phyloP scores from a whole-genome alignment of 352 stramenopile genomes.

The Pythium brachiatum region DNA sequence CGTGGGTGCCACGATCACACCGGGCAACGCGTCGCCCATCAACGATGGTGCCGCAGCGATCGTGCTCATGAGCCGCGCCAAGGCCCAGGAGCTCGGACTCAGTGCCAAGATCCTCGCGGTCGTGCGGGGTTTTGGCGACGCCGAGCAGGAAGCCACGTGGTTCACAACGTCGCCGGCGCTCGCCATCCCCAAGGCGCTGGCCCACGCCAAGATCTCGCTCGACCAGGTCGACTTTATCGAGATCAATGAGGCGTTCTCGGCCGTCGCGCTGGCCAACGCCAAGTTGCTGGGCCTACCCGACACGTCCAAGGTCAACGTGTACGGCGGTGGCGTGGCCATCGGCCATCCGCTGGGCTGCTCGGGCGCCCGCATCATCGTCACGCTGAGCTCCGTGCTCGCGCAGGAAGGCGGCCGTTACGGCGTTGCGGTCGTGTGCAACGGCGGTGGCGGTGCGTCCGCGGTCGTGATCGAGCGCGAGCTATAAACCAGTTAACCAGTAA shows the following conservation, averaged over 20 bases:
- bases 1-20: slow-evolving; percentile 88
- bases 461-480: slow-evolving; percentile 90
- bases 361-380: slow-evolving; percentile 89
- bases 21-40: slow-evolving; percentile 93
- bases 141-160: slow-evolving; percentile 76
- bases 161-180: slow-evolving; percentile 94
- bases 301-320: slow-evolving; percentile 90
- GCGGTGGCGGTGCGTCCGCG: slow-evolving; percentile 93
- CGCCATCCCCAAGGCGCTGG: slow-evolving; percentile 88
- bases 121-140: slow-evolving; percentile 67
- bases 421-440: slow-evolving; percentile 96
- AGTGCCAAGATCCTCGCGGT: slow-evolving; percentile 51
- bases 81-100: slow-evolving; percentile 64
- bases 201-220: slow-evolving; percentile 69
- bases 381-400: slow-evolving; percentile 90
- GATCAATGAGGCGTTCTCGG: slow-evolving; percentile 98
- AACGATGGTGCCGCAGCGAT: slow-evolving; percentile 95
- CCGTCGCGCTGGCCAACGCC: slow-evolving; percentile 93
- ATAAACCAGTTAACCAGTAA: too few relatives aligned
- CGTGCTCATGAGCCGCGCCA: slow-evolving; percentile 89
- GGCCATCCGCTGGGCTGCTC: slow-evolving; percentile 70
- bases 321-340: slow-evolving; percentile 80
- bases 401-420: slow-evolving; percentile 89
- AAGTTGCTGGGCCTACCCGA: slow-evolving; percentile 86
- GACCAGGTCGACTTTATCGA: slow-evolving; percentile 95